Percentiles rank a stretch among this genome's conserved stretches.
These are phyloP conservation scores for Tetramitus jugosus DNA, from an alignment of 208 protist genomes.

Conservation along the genomic window DNA sequence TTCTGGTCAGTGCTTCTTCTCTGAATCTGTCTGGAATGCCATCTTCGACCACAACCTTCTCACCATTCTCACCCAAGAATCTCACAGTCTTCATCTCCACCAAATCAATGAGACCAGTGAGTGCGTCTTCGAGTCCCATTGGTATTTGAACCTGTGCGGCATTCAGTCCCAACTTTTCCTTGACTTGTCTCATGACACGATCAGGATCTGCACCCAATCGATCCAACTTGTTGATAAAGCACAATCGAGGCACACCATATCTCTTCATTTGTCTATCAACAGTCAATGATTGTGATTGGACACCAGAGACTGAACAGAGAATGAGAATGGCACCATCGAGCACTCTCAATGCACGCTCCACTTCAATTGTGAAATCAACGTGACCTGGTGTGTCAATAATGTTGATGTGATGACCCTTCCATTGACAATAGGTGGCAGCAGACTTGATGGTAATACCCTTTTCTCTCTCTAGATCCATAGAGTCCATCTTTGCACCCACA, in stretches of 20 bases:
- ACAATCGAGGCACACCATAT: conserved; percentile 93
- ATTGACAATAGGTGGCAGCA: conserved; percentile 91
- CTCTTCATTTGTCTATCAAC: conserved; percentile 97
- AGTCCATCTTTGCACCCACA: conserved; percentile 97
- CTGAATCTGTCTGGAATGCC: conserved; percentile 68
- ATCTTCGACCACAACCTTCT: conserved; percentile 54
- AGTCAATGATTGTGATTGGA: conserved; percentile 96
- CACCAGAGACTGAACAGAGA: conserved; percentile 84
- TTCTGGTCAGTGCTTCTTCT: conserved; percentile 56
- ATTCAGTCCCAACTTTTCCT: conserved; percentile 85
- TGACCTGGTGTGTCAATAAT: conserved; percentile 99
- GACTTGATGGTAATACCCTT: conserved; percentile 98
- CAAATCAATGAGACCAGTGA: conserved; percentile 91
- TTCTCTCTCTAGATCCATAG: conserved; percentile 95
- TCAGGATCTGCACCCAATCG: conserved; percentile 72
- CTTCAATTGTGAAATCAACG: conserved; percentile 99
- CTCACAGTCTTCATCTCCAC: conserved; percentile 73
- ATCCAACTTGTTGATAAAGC: conserved; percentile 98
- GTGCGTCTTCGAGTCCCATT: conserved; percentile 85
- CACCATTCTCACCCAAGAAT: conserved; percentile 84
- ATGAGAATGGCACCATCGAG: conserved; percentile 95
- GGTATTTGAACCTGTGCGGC: conserved; percentile 90
- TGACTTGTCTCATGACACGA: conserved; percentile 56
- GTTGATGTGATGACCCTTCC: conserved; percentile 91
- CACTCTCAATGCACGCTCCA: conserved; percentile 92